Conservation (phyloP, 306 rosid species). For the Morella rubra region DNA sequence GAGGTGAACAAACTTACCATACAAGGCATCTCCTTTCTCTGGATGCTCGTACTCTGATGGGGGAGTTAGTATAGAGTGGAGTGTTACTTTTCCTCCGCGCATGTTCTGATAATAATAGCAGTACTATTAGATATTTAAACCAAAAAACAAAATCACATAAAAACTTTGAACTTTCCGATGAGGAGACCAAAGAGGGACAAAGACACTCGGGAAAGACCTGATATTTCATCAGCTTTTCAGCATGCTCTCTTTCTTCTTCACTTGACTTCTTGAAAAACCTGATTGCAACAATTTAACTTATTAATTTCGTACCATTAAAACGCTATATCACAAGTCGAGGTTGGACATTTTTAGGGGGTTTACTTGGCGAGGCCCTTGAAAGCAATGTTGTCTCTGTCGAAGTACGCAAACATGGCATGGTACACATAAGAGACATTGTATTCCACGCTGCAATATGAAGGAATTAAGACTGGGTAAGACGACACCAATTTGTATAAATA, state of each 20-base stretch:
- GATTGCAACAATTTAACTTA: constrained; percentile 4
- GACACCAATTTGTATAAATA: not conserved
- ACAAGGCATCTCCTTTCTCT: constrained; percentile 63
- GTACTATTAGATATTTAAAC: not conserved
- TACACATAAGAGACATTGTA: constrained; percentile 61
- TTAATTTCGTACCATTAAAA: constrained; percentile 8
- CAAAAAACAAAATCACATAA: not conserved
- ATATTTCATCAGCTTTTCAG: constrained; percentile 56
- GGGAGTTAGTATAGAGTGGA: constrained; percentile 43
- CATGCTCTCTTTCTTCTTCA: constrained; percentile 57
- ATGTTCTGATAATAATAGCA: constrained; percentile 32
- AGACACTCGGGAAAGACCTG: constrained; percentile 30
- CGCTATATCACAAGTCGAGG: constrained; percentile 2
- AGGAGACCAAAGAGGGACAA: not conserved
- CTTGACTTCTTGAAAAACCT: constrained; percentile 57
- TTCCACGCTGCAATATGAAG: constrained; percentile 46
- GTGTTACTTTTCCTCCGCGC: constrained; percentile 55
- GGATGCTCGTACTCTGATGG: constrained; percentile 61
- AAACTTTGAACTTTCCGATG: not conserved
- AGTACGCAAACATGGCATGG: constrained; percentile 63
- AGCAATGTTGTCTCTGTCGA: constrained; percentile 61
- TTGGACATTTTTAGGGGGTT: not conserved
- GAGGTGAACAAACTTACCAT: constrained; percentile 40
- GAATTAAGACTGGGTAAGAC: not conserved
- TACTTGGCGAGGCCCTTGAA: constrained; percentile 60